A percentile compares a stretch with the other conserved stretches of the same genome.
Conservation (phyloP, 352 stramenopile genomes). For the Phytophthora foliorum region DNA sequence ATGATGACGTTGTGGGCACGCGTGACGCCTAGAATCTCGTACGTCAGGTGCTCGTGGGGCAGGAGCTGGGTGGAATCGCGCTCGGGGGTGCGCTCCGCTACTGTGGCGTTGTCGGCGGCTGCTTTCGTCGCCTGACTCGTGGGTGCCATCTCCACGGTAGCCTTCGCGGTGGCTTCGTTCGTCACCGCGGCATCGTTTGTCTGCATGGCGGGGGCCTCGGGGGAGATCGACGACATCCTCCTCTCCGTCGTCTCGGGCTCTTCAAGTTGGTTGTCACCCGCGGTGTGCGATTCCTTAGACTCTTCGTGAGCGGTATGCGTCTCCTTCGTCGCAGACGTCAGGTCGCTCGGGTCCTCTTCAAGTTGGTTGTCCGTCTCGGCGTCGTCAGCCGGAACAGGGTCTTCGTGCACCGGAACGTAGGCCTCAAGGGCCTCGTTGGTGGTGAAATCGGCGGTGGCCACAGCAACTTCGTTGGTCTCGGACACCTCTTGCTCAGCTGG, state of each 20-base stretch:
- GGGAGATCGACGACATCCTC: constrained; percentile 27
- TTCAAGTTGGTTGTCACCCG: constrained; percentile 14
- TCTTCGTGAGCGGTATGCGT: constrained; percentile 19
- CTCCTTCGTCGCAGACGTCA: constrained; percentile 28
- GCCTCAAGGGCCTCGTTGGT: constrained; percentile 23
- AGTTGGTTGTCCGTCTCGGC: constrained; percentile 14
- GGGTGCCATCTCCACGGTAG: constrained; percentile 27
- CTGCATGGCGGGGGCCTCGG: constrained; percentile 19
- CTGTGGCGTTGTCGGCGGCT: constrained; percentile 17
- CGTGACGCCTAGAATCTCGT: constrained; percentile 59
- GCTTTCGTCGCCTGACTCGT: constrained; percentile 28
- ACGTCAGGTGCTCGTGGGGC: constrained; percentile 30
- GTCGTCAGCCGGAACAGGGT: constrained; percentile 1
- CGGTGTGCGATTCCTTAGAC: constrained; percentile 18
- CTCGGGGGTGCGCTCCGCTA: constrained; percentile 18
- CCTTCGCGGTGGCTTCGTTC: constrained; percentile 36
- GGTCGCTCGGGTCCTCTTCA: constrained; percentile 24
- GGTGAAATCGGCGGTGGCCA: constrained; percentile 34
- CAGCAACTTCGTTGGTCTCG: constrained; percentile 13
- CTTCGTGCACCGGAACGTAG: constrained; percentile 10
- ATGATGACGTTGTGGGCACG: constrained; percentile 53
- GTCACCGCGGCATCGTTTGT: constrained; percentile 20
- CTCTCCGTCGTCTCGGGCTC: constrained; percentile 15
- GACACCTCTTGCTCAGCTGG: background rate
- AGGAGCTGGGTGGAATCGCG: constrained; percentile 24